phyloP scores from a whole-genome alignment of 1,139 yeast genomes.

The Lodderomyces elongisporus region DNA sequence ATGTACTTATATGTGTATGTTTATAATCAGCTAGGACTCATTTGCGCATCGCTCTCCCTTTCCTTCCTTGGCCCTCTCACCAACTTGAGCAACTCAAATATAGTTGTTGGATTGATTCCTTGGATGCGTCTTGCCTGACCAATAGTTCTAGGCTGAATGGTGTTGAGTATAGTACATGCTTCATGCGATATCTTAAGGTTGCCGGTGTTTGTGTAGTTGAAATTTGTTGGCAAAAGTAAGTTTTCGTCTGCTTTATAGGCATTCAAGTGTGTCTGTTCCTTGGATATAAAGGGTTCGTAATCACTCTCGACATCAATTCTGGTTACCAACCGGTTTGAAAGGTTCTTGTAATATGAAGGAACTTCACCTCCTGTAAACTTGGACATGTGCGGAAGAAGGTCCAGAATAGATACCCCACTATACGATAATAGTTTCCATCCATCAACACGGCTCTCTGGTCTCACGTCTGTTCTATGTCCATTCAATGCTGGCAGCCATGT shows the following conservation, averaged over 20 bases:
- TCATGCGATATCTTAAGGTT: slow-evolving; percentile 61
- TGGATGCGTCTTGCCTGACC: slow-evolving; percentile 95
- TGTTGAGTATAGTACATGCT: slow-evolving; percentile 64
- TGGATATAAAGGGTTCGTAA: slow-evolving; percentile 73
- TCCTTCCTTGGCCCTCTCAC: slow-evolving; percentile 27
- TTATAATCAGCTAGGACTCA: too few relatives aligned
- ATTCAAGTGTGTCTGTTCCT: slow-evolving; percentile 63
- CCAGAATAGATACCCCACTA: slow-evolving; percentile 27
- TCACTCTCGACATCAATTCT: slow-evolving; percentile 75
- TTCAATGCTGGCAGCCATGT: slow-evolving; percentile 58
- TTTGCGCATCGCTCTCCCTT: too few relatives aligned
- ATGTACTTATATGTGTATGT: too few relatives aligned
- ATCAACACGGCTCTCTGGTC: slow-evolving; percentile 27
- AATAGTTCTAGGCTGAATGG: slow-evolving; percentile 78
- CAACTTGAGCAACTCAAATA: slow-evolving; percentile 58
- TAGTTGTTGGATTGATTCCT: slow-evolving; percentile 87
- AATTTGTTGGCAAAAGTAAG: slow-evolving; percentile 58
- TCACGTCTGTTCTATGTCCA: slow-evolving; percentile 44
- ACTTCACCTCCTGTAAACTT: slow-evolving; percentile 14
- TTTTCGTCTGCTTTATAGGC: slow-evolving; percentile 85
- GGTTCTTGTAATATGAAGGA: slow-evolving; percentile 19
- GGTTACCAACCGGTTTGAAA: slow-evolving; percentile 52
- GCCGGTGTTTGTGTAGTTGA: slow-evolving; percentile 52
- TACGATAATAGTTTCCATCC: slow-evolving; percentile 46
- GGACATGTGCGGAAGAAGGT: slow-evolving; percentile 29